Evolutionary conservation across 805 yeast genomes (phyloP), one percentile per base, ranked within the genome.

Genomic region (Kazachstania bromeliacearum): DNA sequence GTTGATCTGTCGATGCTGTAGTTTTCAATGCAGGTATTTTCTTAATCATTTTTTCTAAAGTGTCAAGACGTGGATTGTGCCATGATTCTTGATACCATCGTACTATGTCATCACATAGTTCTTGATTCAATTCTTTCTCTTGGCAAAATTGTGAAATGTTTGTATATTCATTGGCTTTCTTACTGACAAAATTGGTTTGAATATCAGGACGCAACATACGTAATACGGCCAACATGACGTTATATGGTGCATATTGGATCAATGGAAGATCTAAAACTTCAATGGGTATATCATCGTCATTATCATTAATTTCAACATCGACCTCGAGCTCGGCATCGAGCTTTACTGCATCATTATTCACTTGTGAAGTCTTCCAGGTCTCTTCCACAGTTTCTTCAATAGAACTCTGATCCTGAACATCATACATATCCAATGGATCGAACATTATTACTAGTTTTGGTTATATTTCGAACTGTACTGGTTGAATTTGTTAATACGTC

Each of bases 261-360:
- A 55, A 47, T 0, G 92, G 89, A 2, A 81, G 56, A 48, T 82
- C 89, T 4, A 78, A 60, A 0, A 70, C 48, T 39, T 76, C 79
- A 1, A 78, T 44, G 0, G 70, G 68, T 1, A 42, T 49, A 18
- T 47, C 57, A 7, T 17, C 21, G 5, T 31, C 28, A 5, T 28
- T 9, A n/a, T 31, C 23, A 8, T n/a, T n/a, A 23, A n/a, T 3
- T 10, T 23, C 26, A 2, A 23, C 26, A 23, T n/a, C 4, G 26
- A 10, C 26, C n/a, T n/a, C n/a, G n/a, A 10, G 26, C 3, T 3
- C 26, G n/a, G 3, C 26, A 23, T 23, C 26, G n/a, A 4, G 4
- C n/a, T 10, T 23, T n/a, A 4, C 26, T 23, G 26, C 26, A 23
- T 10, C 26, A 23, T 12, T 8, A 10, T 7, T 7, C 10, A 16